A percentile compares a stretch with the other conserved stretches of the same genome.
Conservation (phyloP, 352 stramenopile genomes). For the Phytopythium boreale region DNA sequence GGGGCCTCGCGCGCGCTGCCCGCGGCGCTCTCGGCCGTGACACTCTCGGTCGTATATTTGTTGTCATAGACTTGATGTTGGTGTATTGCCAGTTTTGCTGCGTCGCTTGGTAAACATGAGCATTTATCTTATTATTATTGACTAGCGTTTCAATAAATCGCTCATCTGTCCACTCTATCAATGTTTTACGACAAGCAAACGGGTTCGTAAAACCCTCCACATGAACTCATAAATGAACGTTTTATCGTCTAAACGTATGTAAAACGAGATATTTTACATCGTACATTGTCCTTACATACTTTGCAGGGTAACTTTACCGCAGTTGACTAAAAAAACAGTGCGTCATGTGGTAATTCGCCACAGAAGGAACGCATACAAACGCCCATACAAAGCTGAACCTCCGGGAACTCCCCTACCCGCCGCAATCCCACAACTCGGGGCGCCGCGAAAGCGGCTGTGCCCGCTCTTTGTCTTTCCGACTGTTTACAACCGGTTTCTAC, state of each 20-base stretch:
- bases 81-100: not conserved
- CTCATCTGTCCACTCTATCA: no score
- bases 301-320: no score
- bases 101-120: not conserved
- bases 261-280: no score
- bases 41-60: slow-evolving; percentile 30
- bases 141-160: no score
- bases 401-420: not conserved
- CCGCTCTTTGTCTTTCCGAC: not conserved
- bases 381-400: not conserved
- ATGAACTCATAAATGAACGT: no score
- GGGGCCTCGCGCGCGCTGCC: slow-evolving; percentile 8
- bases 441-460: slow-evolving; percentile 2
- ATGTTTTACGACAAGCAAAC: no score
- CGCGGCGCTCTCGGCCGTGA: slow-evolving; percentile 16
- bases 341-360: not conserved
- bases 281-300: no score
- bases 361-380: not conserved
- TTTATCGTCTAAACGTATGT: no score
- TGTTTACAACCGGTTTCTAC: not conserved
- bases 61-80: slow-evolving; percentile 29
- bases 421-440: not conserved
- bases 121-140: not conserved
- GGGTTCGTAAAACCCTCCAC: no score
- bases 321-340: no score